Percentiles rank a stretch among this genome's conserved stretches.
These are phyloP conservation scores for Juglanconis oblonga DNA, from an alignment of 2,329 filamentous ascomycete genomes.

Conservation along the genomic window DNA sequence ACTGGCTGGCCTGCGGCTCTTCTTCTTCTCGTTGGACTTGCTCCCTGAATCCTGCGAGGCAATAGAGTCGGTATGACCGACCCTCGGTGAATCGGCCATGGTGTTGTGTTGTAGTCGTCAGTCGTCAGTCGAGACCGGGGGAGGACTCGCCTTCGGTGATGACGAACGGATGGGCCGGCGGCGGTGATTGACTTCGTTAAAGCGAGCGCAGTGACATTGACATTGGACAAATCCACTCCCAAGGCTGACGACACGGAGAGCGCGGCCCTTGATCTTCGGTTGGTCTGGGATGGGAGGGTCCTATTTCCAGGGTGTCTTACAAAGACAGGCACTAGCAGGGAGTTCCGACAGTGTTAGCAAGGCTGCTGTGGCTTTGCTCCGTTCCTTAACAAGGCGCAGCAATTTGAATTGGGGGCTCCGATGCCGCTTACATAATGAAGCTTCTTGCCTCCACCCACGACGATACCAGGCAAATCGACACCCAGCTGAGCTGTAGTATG, in stretches of 20 bases:
- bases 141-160: not conserved
- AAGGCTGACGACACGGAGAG: slow-evolving; percentile 1
- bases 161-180: not conserved
- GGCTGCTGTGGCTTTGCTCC: not conserved
- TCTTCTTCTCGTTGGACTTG: slow-evolving; percentile 69
- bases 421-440: not conserved
- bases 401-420: not conserved
- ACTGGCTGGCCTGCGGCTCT: slow-evolving; percentile 92
- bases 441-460: too few relatives aligned
- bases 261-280: not conserved
- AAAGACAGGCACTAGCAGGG: not conserved
- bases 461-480: too few relatives aligned
- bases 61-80: slow-evolving; percentile 51
- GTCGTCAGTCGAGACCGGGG: not conserved
- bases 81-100: slow-evolving; percentile 48
- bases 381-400: slow-evolving; percentile 1
- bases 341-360: not conserved
- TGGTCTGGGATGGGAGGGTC: not conserved
- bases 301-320: slow-evolving; percentile 1
- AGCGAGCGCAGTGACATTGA: not conserved
- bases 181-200: not conserved
- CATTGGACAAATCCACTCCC: slow-evolving; percentile 2
- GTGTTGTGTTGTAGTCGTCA: slow-evolving; percentile 18
- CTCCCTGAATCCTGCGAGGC: slow-evolving; percentile 50
- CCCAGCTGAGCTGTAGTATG: too few relatives aligned